Percentiles rank a stretch among this genome's conserved stretches.
phyloP scores from a whole-genome alignment of 73 alveolate genomes.

The Symbiodinium pilosum region DNA sequence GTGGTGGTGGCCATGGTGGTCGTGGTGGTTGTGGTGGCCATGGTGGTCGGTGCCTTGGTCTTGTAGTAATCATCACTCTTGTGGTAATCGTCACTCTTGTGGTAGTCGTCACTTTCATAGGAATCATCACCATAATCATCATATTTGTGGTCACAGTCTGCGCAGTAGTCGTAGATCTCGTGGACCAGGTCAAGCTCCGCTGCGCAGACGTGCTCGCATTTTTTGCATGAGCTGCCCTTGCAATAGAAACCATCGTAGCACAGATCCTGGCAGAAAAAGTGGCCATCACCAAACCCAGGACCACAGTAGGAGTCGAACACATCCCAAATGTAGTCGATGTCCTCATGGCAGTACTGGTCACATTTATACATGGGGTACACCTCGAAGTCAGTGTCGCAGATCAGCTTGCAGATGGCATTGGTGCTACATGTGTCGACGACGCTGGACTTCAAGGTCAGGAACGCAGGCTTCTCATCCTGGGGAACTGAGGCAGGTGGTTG shows the following conservation, averaged over 20 bases:
- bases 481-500: neutral
- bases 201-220: neutral
- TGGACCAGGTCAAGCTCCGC: neutral
- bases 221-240: neutral
- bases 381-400: neutral
- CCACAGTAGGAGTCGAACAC: neutral
- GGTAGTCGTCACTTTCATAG: neutral
- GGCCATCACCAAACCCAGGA: neutral
- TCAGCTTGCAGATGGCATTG: neutral
- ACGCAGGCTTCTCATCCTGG: neutral
- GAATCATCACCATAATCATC: neutral
- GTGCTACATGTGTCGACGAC: neutral
- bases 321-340: conserved; percentile 3
- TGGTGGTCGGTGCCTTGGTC: neutral
- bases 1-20: neutral
- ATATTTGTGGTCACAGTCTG: neutral
- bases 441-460: neutral
- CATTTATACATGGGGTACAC: neutral
- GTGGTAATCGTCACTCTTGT: neutral
- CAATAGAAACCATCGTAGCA: neutral
- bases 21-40: neutral
- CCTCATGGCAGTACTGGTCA: neutral
- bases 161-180: neutral
- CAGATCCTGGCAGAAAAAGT: neutral
- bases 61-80: no score